Base-by-base conservation (phyloP, 2,329 filamentous ascomycete species). In the Pseudogymnoascus sp. region DNA sequence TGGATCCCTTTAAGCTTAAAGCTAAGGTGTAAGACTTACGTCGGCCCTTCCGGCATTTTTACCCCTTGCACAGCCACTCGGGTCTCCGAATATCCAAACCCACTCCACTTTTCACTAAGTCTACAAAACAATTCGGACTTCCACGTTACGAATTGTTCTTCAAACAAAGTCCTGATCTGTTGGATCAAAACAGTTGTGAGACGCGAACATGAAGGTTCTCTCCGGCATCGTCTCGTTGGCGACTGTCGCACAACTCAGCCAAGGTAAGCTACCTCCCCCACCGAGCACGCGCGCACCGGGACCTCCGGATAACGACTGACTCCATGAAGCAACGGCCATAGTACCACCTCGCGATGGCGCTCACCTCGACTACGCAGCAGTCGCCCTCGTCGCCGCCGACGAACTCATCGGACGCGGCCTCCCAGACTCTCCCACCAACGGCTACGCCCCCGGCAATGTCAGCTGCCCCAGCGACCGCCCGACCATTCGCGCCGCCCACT, bases 401-500 rank as follows among this genome's bases (percentile, higher is more conserved):
- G 43, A 47, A 16, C 64, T 66, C 6, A 18, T 62, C 9, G 68
- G 69, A 43, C 66, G 71, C 14, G 70, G 70, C 16, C 62, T 71
- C 3, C 69, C 71, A 18, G 69, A 72, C 58, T 72, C 70, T 3
- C 71, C 71, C 18, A 70, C 86, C 4, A 78, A 89, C 69, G 84
- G 85, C 64, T 97, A 97, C 73, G 83, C 85, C 1, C 92, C 92
- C 0, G 75, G 79, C 35, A 71, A 75, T 5, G 86, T 89, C 41
- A 73, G 81, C 64, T 96, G 92, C 69, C 91, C 92, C 3, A 75
- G 78, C 6, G 78, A 77, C n/a, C 81, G 84, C 47, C 92, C 92
- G 1, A 79, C 77, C 1, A 83, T 96, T 60, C 86, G 92, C 66
- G 73, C 73, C 36, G 89, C 88, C 50, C 74, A 74, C 25, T 69